A percentile compares a stretch with the other conserved stretches of the same genome.
phyloP scores from a whole-genome alignment of 345 rosid species.

The Brassica carinata region DNA sequence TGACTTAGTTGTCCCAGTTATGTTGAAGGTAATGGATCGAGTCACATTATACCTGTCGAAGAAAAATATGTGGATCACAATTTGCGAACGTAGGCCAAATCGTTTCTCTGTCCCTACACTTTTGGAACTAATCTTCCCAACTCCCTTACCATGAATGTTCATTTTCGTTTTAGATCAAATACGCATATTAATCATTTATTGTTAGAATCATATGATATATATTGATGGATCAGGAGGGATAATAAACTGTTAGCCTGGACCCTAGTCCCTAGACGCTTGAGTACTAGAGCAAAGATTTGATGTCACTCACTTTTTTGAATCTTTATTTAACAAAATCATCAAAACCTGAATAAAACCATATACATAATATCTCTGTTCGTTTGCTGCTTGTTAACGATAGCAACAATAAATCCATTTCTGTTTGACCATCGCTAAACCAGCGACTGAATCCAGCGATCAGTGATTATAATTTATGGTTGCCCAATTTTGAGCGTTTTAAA shows the following conservation, averaged over 20 bases:
- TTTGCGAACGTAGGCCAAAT: slow-evolving; percentile 16
- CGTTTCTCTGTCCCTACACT: slow-evolving; percentile 38
- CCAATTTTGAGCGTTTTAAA: background rate
- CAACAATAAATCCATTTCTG: background rate
- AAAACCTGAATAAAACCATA: background rate
- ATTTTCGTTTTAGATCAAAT: slow-evolving; percentile 10
- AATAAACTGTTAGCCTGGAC: background rate
- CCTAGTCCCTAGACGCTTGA: background rate
- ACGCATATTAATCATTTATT: background rate
- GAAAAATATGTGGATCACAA: slow-evolving; percentile 36
- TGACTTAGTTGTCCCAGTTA: slow-evolving; percentile 34
- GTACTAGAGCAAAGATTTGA: background rate
- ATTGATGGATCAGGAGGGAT: background rate
- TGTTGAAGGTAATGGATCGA: slow-evolving; percentile 41
- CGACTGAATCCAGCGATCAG: background rate
- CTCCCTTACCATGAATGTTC: slow-evolving; percentile 32
- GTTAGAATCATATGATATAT: background rate
- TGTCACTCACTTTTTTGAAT: background rate
- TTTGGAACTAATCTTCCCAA: slow-evolving; percentile 32
- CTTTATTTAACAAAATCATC: background rate
- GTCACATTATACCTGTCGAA: slow-evolving; percentile 41
- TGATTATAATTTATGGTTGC: background rate
- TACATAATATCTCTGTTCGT: background rate
- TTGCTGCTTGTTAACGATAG: background rate
- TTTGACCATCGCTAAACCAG: background rate